Base-by-base conservation (phyloP, 257 asterid species). In the Vinca minor region DNA sequence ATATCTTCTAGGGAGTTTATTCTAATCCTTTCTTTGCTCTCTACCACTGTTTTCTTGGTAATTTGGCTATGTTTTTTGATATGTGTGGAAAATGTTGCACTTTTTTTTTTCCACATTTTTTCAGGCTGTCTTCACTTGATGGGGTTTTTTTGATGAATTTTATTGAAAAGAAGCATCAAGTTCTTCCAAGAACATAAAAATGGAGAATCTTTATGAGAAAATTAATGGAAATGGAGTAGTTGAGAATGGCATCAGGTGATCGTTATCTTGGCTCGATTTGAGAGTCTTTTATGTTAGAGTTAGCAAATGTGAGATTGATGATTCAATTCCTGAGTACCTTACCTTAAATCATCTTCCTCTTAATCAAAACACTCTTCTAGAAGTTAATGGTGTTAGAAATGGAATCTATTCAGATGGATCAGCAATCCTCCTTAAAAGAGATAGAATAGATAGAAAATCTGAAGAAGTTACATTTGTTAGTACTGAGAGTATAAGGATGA, bases 231-330 rank as follows among this genome's bases (percentile, higher is more conserved):
- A 78, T 62, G 82, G 77, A 35, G 69, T 32, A 8, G 67, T 26
- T 12, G 84, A 77, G 26, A 80, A 83, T 67, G 82, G 83, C 32
- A 74, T 77, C 73, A 53, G 46, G 36, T 50, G 31, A 46, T 76
- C 87, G 26, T 64, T 86, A 49, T 83, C 67, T 5, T 88, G 96
- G 95, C 80, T 88, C 54, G 90, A 88, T 68, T 50, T 88, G 68
- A 78, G 84, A 67, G 92, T 88, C 42, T 86, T 86, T 29, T 88
- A 86, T 39, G 79, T 86, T 21, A 76, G 90, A 54, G 66, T 88
- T 7, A 81, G 81, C 84, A 86, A 79, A 69, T 84, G 92, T n/a
- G 83, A 73, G 68, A 73, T 88, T 28, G 77, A 81, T 65, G 81
- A 78, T 44, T 79, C 87, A 1, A 73, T 76, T 0, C 88, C 96